Evolutionary conservation across 331 rosid species (phyloP).

Genomic region (Quercus tomentella): DNA sequence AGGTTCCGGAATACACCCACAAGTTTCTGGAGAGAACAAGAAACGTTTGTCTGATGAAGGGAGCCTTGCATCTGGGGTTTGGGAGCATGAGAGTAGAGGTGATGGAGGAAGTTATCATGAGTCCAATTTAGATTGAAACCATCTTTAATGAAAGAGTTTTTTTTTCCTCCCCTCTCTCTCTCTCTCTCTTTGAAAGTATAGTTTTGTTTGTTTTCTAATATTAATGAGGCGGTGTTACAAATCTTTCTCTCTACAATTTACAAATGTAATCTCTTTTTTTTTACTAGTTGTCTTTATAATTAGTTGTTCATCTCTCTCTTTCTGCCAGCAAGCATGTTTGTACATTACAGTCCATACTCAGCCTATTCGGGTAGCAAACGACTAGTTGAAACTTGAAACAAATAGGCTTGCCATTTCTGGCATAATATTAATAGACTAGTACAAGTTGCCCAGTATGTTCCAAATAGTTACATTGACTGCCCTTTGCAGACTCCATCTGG

Average conservation of each 20-base stretch:
- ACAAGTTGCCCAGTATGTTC: too few relatives aligned
- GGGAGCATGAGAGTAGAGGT: slow-evolving; percentile 44
- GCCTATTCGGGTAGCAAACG: background rate
- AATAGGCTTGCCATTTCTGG: background rate
- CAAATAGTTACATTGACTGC: too few relatives aligned
- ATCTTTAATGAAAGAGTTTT: slow-evolving; percentile 17
- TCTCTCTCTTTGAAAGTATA: slow-evolving; percentile 14
- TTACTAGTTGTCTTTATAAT: background rate
- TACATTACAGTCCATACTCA: background rate
- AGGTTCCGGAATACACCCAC: slow-evolving; percentile 31
- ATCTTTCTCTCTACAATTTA: background rate
- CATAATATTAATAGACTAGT: too few relatives aligned
- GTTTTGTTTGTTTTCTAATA: slow-evolving; percentile 19
- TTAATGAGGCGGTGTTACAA: slow-evolving; percentile 18
- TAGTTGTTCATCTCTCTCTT: background rate
- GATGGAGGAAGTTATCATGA: slow-evolving; percentile 22
- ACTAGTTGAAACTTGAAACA: background rate
- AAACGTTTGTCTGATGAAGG: slow-evolving; percentile 41
- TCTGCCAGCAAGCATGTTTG: background rate
- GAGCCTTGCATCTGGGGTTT: slow-evolving; percentile 30
- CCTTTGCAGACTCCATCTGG: too few relatives aligned
- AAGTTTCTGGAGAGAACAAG: slow-evolving; percentile 35
- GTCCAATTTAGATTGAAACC: slow-evolving; percentile 42
- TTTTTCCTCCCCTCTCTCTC: background rate
- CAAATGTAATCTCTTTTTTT: slow-evolving; percentile 16